Evolutionary conservation across 371 early-diverging fungal genomes (phyloP).

Genomic region (Rhizopus arrhizus): DNA sequence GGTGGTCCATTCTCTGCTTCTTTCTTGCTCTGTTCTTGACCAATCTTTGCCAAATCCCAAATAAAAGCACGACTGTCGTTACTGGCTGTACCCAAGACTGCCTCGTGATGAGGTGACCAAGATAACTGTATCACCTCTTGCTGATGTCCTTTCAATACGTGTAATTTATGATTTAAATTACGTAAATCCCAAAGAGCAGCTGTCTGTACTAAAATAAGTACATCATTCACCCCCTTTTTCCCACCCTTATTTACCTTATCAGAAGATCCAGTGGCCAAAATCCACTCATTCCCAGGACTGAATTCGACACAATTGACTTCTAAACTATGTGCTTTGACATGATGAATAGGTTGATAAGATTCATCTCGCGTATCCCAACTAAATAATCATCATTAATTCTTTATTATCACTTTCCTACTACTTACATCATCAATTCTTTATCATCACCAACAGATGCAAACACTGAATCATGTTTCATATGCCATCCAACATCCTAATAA

Average conservation of each 20-base stretch:
- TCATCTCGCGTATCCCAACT: slow-evolving; percentile 74
- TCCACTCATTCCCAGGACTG: slow-evolving; percentile 84
- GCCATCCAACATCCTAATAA: slow-evolving; percentile 91
- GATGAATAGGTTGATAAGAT: slow-evolving; percentile 62
- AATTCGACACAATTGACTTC: slow-evolving; percentile 97
- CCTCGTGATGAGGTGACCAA: slow-evolving; percentile 95
- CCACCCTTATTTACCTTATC: slow-evolving; percentile 79
- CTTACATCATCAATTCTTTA: slow-evolving; percentile 81
- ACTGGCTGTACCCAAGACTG: slow-evolving; percentile 88
- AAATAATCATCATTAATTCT: not conserved
- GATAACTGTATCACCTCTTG: slow-evolving; percentile 90
- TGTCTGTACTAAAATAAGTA: slow-evolving; percentile 45
- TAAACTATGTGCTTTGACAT: slow-evolving; percentile 82
- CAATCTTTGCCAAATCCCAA: slow-evolving; percentile 94
- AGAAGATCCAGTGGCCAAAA: slow-evolving; percentile 96
- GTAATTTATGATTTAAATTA: slow-evolving; percentile 77
- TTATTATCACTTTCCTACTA: not conserved
- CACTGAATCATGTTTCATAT: slow-evolving; percentile 73
- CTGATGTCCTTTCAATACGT: slow-evolving; percentile 84
- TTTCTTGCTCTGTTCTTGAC: slow-evolving; percentile 85
- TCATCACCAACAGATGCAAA: slow-evolving; percentile 98
- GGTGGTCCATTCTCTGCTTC: slow-evolving; percentile 96
- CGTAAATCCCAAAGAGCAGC: slow-evolving; percentile 97
- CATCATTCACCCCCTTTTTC: not conserved
- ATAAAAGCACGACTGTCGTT: slow-evolving; percentile 91